Conservation (phyloP, 306 rosid species). For the Cicer cuneatum region DNA sequence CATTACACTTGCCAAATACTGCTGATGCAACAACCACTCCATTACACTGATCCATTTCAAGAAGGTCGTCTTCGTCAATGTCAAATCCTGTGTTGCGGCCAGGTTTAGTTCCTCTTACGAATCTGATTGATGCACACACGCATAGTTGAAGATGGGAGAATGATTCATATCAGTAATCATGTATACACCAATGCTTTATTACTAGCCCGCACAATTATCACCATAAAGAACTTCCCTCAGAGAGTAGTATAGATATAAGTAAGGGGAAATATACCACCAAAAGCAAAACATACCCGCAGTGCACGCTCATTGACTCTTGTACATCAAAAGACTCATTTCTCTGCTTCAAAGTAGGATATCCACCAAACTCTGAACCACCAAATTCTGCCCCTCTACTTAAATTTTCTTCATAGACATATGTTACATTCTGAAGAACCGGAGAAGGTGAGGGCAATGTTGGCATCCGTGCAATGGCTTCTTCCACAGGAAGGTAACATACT, state of each 20-base stretch:
- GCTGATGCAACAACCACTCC: conserved; percentile 95
- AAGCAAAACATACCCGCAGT: conserved; percentile 79
- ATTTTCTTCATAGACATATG: conserved; percentile 67
- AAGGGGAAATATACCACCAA: conserved; percentile 17
- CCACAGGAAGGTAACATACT: conserved; percentile 93
- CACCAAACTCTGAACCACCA: conserved; percentile 97
- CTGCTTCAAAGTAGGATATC: conserved; percentile 85
- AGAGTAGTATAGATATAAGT: conserved; percentile 20
- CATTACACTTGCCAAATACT: conserved; percentile 69
- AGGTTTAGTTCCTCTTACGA: conserved; percentile 74
- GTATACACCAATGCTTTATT: not conserved
- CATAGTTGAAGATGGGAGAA: conserved; percentile 43
- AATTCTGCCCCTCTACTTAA: conserved; percentile 72
- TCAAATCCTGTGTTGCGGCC: conserved; percentile 87
- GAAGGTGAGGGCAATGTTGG: conserved; percentile 77
- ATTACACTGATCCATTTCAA: conserved; percentile 77
- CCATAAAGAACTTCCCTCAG: conserved; percentile 32
- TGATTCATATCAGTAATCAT: conserved; percentile 29
- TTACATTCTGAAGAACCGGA: conserved; percentile 72
- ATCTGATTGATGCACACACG: conserved; percentile 60
- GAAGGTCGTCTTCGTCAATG: conserved; percentile 74
- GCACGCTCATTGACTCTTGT: conserved; percentile 79
- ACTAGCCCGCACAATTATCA: conserved; percentile 13
- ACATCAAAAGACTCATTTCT: conserved; percentile 73
- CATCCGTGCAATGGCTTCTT: conserved; percentile 83